Evolutionary conservation across 2,329 filamentous ascomycete genomes (phyloP).

Genomic region (Penicillium sp.): DNA sequence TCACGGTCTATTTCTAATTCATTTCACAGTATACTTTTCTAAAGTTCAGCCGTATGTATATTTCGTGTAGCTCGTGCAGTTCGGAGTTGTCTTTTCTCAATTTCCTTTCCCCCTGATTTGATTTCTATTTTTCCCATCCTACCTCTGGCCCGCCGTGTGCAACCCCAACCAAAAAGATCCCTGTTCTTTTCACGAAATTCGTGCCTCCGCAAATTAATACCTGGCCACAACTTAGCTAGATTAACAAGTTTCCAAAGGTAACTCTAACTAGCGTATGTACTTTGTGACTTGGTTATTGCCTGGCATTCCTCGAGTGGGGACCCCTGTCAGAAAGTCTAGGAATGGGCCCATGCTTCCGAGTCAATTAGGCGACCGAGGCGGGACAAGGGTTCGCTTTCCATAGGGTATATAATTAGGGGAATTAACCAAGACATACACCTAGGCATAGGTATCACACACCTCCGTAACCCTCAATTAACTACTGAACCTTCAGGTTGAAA

Average conservation of each 20-base stretch:
- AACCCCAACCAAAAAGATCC: not conserved
- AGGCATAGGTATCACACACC: no score
- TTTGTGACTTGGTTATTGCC: not conserved
- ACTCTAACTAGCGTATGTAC: not conserved
- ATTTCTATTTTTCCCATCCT: not conserved
- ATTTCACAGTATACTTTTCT: not conserved
- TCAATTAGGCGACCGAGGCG: not conserved
- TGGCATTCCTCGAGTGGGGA: not conserved
- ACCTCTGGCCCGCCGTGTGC: not conserved
- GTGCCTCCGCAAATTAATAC: not conserved
- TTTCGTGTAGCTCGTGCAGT: not conserved
- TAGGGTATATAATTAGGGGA: not conserved
- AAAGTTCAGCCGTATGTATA: not conserved
- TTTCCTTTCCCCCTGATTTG: not conserved
- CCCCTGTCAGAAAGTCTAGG: not conserved
- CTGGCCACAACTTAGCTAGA: not conserved
- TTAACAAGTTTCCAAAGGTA: no score
- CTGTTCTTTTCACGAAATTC: not conserved
- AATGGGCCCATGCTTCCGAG: not conserved
- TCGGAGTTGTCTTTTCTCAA: not conserved
- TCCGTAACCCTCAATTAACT: not conserved
- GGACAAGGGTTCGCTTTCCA: not conserved
- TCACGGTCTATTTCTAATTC: not conserved
- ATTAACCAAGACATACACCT: no score
- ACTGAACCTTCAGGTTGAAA: not conserved